Percentiles rank a stretch among this genome's conserved stretches.
These are phyloP conservation scores for Deinandra increscens DNA, from an alignment of 129 eudicot genomes.

Conservation along the genomic window DNA sequence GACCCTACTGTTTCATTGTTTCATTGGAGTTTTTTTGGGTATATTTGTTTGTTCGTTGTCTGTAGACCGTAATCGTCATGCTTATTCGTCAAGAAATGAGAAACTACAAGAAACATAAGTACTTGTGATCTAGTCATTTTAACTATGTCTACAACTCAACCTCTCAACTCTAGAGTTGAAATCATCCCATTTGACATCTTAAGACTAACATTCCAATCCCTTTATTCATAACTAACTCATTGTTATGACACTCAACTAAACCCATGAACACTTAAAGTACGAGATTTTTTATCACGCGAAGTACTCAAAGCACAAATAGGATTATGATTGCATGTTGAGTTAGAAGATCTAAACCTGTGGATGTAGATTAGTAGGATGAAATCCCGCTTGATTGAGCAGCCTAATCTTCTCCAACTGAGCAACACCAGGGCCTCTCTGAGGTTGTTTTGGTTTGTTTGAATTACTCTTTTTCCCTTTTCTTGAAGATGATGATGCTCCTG, in stretches of 20 bases:
- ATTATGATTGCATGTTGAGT: not conserved
- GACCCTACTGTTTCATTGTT: too few relatives aligned
- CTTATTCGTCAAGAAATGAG: not conserved
- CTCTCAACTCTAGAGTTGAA: not conserved
- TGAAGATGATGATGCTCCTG: constrained; percentile 32
- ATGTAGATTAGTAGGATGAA: constrained; percentile 27
- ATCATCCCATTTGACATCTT: too few relatives aligned
- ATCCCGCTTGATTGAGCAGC: constrained; percentile 61
- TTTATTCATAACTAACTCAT: too few relatives aligned
- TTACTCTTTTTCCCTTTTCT: constrained; percentile 47
- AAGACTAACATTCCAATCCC: too few relatives aligned
- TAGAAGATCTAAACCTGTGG: constrained; percentile 16
- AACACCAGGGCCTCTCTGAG: constrained; percentile 88
- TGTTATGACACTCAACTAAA: too few relatives aligned
- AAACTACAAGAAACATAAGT: constrained; percentile 15
- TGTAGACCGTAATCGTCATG: too few relatives aligned
- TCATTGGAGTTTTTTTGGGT: too few relatives aligned
- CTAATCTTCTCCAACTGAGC: constrained; percentile 91
- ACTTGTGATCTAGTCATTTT: too few relatives aligned
- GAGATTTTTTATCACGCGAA: too few relatives aligned
- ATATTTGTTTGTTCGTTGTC: too few relatives aligned
- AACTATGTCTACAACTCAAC: not conserved
- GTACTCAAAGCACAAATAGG: not conserved
- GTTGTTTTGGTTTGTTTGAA: constrained; percentile 64
- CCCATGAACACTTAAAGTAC: too few relatives aligned